phyloP scores from a whole-genome alignment of 2,329 filamentous ascomycete species.

The Scleromitrula shiraiana region DNA sequence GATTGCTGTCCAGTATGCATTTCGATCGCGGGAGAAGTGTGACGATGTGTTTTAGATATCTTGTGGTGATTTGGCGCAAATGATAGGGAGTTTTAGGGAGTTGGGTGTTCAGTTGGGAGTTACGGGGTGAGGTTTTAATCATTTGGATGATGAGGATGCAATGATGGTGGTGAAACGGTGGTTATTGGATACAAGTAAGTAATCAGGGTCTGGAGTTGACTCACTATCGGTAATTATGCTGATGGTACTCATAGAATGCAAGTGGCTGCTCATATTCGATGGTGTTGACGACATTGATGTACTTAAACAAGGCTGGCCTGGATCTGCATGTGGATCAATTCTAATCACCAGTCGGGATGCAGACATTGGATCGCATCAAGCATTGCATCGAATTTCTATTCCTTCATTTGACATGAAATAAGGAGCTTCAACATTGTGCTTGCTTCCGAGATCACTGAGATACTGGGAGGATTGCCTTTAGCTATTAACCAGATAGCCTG shows the following conservation, averaged over 20 bases:
- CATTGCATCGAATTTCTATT: not conserved
- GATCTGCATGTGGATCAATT: slow-evolving; percentile 11
- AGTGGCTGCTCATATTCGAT: slow-evolving; percentile 24
- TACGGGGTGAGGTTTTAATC: not conserved
- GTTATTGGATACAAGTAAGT: not conserved
- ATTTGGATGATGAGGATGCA: not conserved
- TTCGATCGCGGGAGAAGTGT: slow-evolving; percentile 1
- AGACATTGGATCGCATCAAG: not conserved
- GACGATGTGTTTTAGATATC: slow-evolving; percentile 10
- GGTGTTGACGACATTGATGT: slow-evolving; percentile 21
- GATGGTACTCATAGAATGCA: slow-evolving; percentile 8
- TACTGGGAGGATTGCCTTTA: slow-evolving; percentile 9
- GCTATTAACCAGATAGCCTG: slow-evolving; percentile 9
- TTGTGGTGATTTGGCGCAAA: not conserved
- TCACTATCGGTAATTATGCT: too few species aligned
- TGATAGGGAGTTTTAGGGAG: not conserved
- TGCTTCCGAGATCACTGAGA: not conserved
- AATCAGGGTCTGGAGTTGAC: too few species aligned
- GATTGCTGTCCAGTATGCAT: slow-evolving; percentile 5
- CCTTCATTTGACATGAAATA: not conserved
- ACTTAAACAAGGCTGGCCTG: slow-evolving; percentile 16
- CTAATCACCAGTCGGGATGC: slow-evolving; percentile 18
- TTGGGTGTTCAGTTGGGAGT: not conserved
- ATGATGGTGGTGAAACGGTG: not conserved
- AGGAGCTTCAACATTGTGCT: not conserved